phyloP scores from a whole-genome alignment of 257 asterid species.

The Avicennia marina region DNA sequence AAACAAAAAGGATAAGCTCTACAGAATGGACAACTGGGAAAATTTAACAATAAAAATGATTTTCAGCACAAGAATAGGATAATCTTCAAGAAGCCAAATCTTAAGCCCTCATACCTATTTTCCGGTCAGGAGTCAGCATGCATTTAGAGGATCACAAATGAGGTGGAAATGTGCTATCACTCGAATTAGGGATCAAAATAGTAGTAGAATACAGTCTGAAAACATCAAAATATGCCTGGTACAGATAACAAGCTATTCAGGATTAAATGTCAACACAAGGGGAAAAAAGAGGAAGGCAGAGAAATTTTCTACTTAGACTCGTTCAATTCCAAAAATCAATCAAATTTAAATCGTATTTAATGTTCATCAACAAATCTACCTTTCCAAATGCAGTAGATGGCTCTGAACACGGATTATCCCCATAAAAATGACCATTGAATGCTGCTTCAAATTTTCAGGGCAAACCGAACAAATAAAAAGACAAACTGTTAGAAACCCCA shows the following conservation, averaged over 20 bases:
- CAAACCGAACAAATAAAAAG: background rate
- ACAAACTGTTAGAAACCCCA: background rate
- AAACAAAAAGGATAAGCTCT: no score
- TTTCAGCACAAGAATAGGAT: background rate
- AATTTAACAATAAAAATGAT: background rate
- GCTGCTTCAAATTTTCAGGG: conserved; percentile 13
- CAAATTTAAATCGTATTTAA: no score
- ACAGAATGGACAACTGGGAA: background rate
- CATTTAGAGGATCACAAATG: conserved; percentile 44
- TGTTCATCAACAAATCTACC: no score
- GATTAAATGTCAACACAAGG: conserved; percentile 4
- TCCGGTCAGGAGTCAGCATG: conserved; percentile 47
- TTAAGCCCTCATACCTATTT: conserved; percentile 41
- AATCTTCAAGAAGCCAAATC: conserved; percentile 1
- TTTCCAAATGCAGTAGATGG: conserved; percentile 20
- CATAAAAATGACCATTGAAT: conserved; percentile 13
- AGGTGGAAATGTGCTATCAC: conserved; percentile 52
- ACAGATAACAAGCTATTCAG: conserved; percentile 13
- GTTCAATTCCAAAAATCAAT: no score
- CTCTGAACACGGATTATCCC: conserved; percentile 11
- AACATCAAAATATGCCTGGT: conserved; percentile 29
- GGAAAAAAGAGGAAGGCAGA: background rate
- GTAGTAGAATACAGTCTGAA: conserved; percentile 45
- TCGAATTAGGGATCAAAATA: conserved; percentile 53
- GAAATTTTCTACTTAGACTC: no score